Conservation (phyloP, 768 basidiomycete genomes). For the Xanthoconium stramineum region DNA sequence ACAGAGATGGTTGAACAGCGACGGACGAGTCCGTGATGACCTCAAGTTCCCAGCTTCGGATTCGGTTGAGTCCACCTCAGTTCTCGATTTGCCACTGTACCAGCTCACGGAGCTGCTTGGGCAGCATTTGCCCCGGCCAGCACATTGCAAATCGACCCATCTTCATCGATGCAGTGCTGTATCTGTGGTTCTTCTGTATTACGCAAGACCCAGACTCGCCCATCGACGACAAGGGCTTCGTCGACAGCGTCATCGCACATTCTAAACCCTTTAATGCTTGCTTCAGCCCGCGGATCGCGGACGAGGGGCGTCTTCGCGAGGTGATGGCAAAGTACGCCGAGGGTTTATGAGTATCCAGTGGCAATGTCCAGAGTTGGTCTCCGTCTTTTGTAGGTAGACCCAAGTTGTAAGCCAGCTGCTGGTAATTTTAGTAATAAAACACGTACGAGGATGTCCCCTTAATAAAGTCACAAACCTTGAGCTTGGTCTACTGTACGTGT, state of each 20-base stretch:
- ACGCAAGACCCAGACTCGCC: conserved; percentile 47
- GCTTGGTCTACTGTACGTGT: too few relatives aligned
- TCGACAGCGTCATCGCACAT: conserved; percentile 60
- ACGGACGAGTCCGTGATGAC: conserved; percentile 45
- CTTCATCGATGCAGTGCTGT: conserved; percentile 60
- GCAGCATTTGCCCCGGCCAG: conserved; percentile 61
- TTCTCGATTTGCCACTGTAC: background rate
- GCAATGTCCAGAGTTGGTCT: too few relatives aligned
- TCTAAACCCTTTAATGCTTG: conserved; percentile 57
- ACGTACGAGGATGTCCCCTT: too few relatives aligned
- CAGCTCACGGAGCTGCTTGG: background rate
- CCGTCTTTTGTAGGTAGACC: too few relatives aligned
- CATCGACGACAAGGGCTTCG: conserved; percentile 60
- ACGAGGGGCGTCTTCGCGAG: conserved; percentile 21
- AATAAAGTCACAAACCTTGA: too few relatives aligned
- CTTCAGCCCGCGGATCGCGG: conserved; percentile 48
- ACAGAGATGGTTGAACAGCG: conserved; percentile 48
- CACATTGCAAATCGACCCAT: conserved; percentile 60
- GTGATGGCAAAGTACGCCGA: conserved; percentile 27
- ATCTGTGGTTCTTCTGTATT: conserved; percentile 65
- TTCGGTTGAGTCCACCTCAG: conserved; percentile 37
- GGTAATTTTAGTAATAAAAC: too few relatives aligned
- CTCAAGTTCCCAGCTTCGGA: conserved; percentile 53
- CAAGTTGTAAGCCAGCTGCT: background rate
- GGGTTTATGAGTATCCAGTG: conserved; percentile 8